A percentile compares a stretch with the other conserved stretches of the same genome.
These are phyloP conservation scores for Rhizopus delemar DNA, from an alignment of 371 early-diverging fungal genomes.

Conservation along the genomic window DNA sequence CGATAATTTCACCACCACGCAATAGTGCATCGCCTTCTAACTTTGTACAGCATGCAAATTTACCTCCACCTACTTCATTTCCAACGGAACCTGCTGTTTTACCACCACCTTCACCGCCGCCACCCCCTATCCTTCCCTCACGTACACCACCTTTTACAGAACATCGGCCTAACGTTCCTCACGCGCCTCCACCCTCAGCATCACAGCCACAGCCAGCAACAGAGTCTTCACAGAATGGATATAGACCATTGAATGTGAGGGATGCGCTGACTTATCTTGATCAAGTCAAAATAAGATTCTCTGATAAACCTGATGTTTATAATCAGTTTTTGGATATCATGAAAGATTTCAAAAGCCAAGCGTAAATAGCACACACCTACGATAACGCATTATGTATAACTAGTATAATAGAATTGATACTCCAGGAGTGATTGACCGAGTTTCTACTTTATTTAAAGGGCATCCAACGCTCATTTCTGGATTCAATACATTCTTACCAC, in stretches of 20 bases:
- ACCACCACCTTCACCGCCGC: slow-evolving; percentile 18
- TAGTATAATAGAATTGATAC: slow-evolving; percentile 85
- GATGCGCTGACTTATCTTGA: slow-evolving; percentile 98
- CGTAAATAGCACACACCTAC: slow-evolving; percentile 40
- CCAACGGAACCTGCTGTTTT: slow-evolving; percentile 16
- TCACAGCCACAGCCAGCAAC: background rate
- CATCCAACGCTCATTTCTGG: slow-evolving; percentile 93
- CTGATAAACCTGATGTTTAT: slow-evolving; percentile 91
- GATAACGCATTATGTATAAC: background rate
- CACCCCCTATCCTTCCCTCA: slow-evolving; percentile 9
- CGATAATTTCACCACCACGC: slow-evolving; percentile 17
- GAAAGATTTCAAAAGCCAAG: slow-evolving; percentile 98
- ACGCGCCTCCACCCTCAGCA: background rate
- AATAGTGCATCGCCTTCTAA: slow-evolving; percentile 22
- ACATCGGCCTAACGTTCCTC: slow-evolving; percentile 4
- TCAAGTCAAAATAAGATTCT: slow-evolving; percentile 92
- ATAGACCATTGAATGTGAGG: slow-evolving; percentile 57
- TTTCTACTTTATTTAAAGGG: slow-evolving; percentile 92
- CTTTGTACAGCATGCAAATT: slow-evolving; percentile 9
- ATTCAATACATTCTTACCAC: slow-evolving; percentile 99
- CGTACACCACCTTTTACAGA: slow-evolving; percentile 15
- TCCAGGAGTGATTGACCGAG: slow-evolving; percentile 96
- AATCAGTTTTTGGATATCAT: slow-evolving; percentile 98
- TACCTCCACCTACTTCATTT: slow-evolving; percentile 21
- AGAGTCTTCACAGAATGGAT: slow-evolving; percentile 6